These are phyloP conservation scores for Epichloe scottii DNA, from an alignment of 2,329 filamentous ascomycete species.

Conservation along the genomic window DNA sequence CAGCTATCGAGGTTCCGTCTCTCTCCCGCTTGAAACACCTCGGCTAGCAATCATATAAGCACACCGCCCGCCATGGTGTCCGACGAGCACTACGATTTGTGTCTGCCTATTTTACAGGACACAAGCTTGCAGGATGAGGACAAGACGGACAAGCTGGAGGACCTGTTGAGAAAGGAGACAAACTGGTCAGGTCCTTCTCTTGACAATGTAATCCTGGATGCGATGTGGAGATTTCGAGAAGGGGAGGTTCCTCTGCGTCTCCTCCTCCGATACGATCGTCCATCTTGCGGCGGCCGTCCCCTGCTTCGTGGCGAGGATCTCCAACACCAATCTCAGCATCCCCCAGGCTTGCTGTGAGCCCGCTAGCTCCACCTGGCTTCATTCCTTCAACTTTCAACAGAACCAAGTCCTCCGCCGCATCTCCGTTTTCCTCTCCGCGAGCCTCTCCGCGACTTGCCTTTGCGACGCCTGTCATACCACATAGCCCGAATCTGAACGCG, in stretches of 20 bases:
- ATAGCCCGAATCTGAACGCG: constrained; percentile 86
- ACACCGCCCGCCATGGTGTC: constrained; percentile 57
- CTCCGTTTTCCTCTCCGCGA: constrained; percentile 86
- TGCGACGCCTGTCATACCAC: constrained; percentile 79
- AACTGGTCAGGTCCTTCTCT: constrained; percentile 61
- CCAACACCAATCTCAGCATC: constrained; percentile 74
- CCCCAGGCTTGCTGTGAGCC: constrained; percentile 67
- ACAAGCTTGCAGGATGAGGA: constrained; percentile 79
- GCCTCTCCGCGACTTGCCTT: constrained; percentile 85
- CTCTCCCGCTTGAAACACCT: not conserved
- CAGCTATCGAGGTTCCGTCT: not conserved
- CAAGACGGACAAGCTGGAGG: constrained; percentile 83
- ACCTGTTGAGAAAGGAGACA: constrained; percentile 69
- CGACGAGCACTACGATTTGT: constrained; percentile 85
- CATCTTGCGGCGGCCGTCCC: constrained; percentile 79
- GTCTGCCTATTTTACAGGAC: constrained; percentile 78
- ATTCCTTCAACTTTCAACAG: constrained; percentile 63
- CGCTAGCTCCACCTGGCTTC: constrained; percentile 75
- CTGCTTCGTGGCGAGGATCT: constrained; percentile 81
- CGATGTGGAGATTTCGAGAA: constrained; percentile 74
- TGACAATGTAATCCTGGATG: constrained; percentile 83
- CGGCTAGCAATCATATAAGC: not conserved
- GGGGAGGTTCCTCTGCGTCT: constrained; percentile 53
- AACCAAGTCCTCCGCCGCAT: constrained; percentile 66
- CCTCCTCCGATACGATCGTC: constrained; percentile 81